Conservation (phyloP, 2,329 filamentous ascomycete genomes). For the Hymenoscyphus infarciens region DNA sequence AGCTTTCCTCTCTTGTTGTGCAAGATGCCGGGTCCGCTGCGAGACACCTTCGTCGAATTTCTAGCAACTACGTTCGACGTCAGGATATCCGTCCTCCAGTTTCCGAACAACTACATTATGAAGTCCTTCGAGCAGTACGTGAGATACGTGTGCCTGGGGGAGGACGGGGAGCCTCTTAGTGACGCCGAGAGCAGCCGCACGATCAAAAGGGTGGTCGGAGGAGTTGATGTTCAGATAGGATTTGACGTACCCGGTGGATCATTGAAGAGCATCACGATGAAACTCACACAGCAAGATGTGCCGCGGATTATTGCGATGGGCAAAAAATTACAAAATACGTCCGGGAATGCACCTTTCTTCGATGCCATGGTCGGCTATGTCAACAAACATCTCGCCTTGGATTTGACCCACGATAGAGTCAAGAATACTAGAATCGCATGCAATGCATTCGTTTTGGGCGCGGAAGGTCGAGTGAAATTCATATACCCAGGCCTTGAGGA, state of each 20-base stretch:
- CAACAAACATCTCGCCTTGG: constrained; percentile 40
- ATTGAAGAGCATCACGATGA: constrained; percentile 42
- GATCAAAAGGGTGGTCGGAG: constrained; percentile 28
- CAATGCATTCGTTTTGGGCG: constrained; percentile 40
- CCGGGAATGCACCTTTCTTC: constrained; percentile 36
- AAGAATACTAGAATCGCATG: constrained; percentile 41
- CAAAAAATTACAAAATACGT: constrained; percentile 20
- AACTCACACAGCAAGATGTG: constrained; percentile 41
- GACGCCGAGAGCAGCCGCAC: constrained; percentile 12
- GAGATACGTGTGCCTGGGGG: constrained; percentile 23
- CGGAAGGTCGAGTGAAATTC: constrained; percentile 40
- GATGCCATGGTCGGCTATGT: constrained; percentile 39
- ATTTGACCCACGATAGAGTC: constrained; percentile 38
- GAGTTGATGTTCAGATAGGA: constrained; percentile 28
- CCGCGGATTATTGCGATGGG: constrained; percentile 30
- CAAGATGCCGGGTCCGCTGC: constrained; percentile 43
- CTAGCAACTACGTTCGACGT: constrained; percentile 43
- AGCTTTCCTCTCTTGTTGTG: constrained; percentile 42
- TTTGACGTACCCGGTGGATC: constrained; percentile 30
- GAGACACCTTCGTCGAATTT: constrained; percentile 42
- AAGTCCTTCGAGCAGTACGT: constrained; percentile 32
- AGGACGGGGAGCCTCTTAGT: constrained; percentile 22
- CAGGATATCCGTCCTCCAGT: constrained; percentile 37
- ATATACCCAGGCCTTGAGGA: constrained; percentile 23
- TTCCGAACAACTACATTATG: constrained; percentile 38